Conservation (phyloP, 2,329 filamentous ascomycete species). For the Ascochyta pisi region DNA sequence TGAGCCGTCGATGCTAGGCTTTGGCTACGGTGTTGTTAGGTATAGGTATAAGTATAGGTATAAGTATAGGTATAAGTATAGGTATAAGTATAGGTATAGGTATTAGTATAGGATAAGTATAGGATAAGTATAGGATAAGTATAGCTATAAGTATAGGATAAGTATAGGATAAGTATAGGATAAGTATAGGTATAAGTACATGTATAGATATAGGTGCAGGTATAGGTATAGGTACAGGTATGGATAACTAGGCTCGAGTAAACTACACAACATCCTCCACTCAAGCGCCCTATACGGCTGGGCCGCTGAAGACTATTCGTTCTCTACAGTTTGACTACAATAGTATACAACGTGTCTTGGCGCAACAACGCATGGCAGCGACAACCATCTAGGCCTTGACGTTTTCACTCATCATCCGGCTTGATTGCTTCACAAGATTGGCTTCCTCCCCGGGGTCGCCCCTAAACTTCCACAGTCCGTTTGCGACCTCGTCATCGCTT, state of each 20-base stretch:
- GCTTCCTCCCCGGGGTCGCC: constrained; percentile 53
- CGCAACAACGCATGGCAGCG: not conserved
- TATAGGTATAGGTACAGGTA: no score
- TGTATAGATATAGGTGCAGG: no score
- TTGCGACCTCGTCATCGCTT: constrained; percentile 59
- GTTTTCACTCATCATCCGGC: constrained; percentile 32
- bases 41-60: no score
- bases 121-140: no score
- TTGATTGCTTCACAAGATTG: constrained; percentile 31
- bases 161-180: no score
- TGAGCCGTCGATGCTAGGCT: not conserved
- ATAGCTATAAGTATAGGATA: no score
- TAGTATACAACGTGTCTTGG: constrained; percentile 8
- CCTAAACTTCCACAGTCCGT: constrained; percentile 58
- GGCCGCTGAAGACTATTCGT: not conserved
- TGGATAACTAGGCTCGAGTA: not conserved
- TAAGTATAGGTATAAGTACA: no score
- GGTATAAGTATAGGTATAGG: no score
- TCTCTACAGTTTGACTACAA: constrained; percentile 5
- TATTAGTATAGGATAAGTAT: no score
- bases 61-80: no score
- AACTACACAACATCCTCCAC: not conserved
- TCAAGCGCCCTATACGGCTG: not conserved
- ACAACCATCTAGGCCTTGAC: constrained; percentile 13
- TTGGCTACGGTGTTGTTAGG: no score